Evolutionary conservation across 2,329 filamentous ascomycete genomes (phyloP), one percentile per base, ranked within the genome.

Genomic region (Apiospora sp.): DNA sequence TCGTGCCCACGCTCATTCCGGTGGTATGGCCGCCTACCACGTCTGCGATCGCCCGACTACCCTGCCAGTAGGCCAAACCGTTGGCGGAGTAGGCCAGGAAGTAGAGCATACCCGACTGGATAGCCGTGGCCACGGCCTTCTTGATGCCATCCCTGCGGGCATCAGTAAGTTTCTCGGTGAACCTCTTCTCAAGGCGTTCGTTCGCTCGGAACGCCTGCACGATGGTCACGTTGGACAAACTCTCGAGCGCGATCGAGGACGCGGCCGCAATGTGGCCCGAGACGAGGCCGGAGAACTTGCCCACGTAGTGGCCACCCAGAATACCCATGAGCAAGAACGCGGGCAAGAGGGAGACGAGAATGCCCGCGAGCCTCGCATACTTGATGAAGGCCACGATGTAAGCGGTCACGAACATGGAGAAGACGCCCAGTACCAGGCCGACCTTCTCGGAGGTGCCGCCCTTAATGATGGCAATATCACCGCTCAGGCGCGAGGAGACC

Each of bases 81-180:
- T 91, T 92, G 6, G 89, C 89, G 1, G 88, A 85, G 75, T 91
- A 92, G 3, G 90, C 89, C 72, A 92, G 86, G 76, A 92, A 92
- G 77, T 92, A 92, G 24, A 92, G 80, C n/a, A 90, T 78, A n/a
- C 90, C 90, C 10, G 88, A 84, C 77, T 91, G 89, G 0, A 89
- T 81, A 3, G 87, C 90, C 44, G 87, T 84, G 0, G 86, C 85
- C 1, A 86, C 79, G 0, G 89, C 86, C 77, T 92, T 92, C 76
- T 89, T 89, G 72, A 89, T 79, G 1, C 86, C 89, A 61, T 87
- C 84, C 2, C 78, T 81, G 72, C 85, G 83, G 1, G 88, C 85
- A 4, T 81, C 78, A 24, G 80, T 82, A 7, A 91, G 82, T 54
- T 86, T 83, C 4, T 80, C 81, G 14, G 85, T 82, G 73, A 90